Conservation (phyloP, 805 yeast species). For the Saturnispora diversa region DNA sequence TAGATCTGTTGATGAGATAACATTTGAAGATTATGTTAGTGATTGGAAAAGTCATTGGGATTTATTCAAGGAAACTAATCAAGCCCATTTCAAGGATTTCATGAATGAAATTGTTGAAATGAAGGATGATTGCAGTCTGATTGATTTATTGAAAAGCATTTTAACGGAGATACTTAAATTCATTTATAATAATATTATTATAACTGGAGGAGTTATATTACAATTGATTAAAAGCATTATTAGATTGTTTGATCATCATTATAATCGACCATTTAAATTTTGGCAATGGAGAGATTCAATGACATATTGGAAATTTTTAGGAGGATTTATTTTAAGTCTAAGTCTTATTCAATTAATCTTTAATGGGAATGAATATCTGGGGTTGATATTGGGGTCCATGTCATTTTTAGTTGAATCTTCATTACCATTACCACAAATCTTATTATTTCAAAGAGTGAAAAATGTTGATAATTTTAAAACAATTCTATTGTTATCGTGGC, state of each 20-base stretch:
- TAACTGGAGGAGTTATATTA: slow-evolving; percentile 13
- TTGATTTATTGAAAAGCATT: slow-evolving; percentile 8
- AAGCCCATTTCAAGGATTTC: slow-evolving; percentile 12
- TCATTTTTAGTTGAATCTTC: slow-evolving; percentile 60
- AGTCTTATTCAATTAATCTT: slow-evolving; percentile 20
- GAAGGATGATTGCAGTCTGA: background rate
- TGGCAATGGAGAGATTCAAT: slow-evolving; percentile 67
- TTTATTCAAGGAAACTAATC: slow-evolving; percentile 18
- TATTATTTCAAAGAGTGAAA: slow-evolving; percentile 56
- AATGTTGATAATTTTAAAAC: slow-evolving; percentile 74
- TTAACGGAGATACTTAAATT: slow-evolving; percentile 12
- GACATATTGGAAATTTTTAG: slow-evolving; percentile 37
- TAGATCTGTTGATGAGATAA: slow-evolving; percentile 38
- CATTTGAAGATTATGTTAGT: slow-evolving; percentile 28
- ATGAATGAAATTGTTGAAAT: slow-evolving; percentile 13
- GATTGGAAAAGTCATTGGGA: slow-evolving; percentile 28
- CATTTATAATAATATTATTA: slow-evolving; percentile 14
- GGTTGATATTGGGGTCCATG: slow-evolving; percentile 27
- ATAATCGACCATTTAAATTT: slow-evolving; percentile 54
- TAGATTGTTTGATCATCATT: slow-evolving; percentile 63
- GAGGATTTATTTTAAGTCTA: slow-evolving; percentile 29
- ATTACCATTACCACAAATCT: slow-evolving; percentile 70
- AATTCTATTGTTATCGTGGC: slow-evolving; percentile 72
- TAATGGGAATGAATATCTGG: slow-evolving; percentile 23
- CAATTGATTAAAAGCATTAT: slow-evolving; percentile 34